Conservation (phyloP, 2,329 filamentous ascomycete species). For the Sclerotinia spermophila region DNA sequence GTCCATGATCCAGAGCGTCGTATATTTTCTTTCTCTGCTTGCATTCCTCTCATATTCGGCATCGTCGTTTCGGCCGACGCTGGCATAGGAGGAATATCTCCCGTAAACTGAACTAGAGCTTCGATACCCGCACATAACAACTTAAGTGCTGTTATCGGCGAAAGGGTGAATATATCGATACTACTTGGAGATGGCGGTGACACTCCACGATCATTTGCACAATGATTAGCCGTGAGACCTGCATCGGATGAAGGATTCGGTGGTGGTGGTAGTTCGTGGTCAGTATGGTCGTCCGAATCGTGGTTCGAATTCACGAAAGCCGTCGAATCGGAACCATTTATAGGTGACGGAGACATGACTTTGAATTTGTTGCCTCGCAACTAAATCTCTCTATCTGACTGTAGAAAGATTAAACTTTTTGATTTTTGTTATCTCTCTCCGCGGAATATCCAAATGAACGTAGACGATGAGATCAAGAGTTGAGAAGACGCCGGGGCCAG, state of each 20-base stretch:
- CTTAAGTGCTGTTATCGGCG: conserved; percentile 71
- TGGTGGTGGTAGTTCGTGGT: conserved; percentile 33
- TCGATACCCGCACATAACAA: conserved; percentile 72
- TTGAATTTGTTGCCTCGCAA: background rate
- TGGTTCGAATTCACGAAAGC: conserved; percentile 30
- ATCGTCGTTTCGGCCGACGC: conserved; percentile 60
- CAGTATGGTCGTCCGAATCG: conserved; percentile 33
- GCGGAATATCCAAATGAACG: conserved; percentile 10
- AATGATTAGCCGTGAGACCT: conserved; percentile 28
- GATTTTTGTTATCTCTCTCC: background rate
- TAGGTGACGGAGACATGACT: conserved; percentile 9
- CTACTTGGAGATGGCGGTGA: conserved; percentile 38
- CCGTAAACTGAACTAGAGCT: conserved; percentile 50
- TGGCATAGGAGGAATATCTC: conserved; percentile 67
- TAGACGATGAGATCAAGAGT: conserved; percentile 9
- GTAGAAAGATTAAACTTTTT: background rate
- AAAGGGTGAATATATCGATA: conserved; percentile 70
- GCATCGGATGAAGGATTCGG: conserved; percentile 35
- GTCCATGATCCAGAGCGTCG: conserved; percentile 54
- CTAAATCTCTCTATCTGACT: background rate
- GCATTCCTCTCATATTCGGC: conserved; percentile 62
- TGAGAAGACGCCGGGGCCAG: conserved; percentile 27
- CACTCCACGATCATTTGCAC: conserved; percentile 31
- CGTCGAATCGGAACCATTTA: background rate
- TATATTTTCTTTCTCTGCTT: conserved; percentile 59